Evolutionary conservation across 805 yeast genomes (phyloP).

Genomic region (Kodamaea restingae): DNA sequence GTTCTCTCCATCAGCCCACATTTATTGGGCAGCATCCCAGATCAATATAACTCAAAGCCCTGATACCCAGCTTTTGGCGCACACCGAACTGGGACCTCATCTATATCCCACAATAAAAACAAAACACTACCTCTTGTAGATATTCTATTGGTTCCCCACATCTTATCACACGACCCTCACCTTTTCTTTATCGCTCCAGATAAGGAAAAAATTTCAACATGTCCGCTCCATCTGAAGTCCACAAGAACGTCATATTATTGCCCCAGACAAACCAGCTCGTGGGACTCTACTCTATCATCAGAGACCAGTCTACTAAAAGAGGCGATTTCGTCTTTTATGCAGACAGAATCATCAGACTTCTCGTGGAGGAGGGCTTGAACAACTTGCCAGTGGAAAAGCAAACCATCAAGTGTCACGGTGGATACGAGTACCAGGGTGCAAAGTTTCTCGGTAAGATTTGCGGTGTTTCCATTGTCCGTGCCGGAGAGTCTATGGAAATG

Average conservation of each 20-base stretch:
- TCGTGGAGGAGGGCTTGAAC: conserved; percentile 94
- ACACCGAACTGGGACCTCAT: no score
- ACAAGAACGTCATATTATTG: conserved; percentile 59
- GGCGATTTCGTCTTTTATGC: conserved; percentile 94
- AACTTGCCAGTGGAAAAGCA: conserved; percentile 81
- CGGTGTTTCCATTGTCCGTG: conserved; percentile 97
- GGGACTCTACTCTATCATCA: conserved; percentile 85
- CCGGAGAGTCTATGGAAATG: conserved; percentile 99
- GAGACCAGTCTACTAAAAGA: conserved; percentile 75
- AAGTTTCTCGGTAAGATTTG: conserved; percentile 88
- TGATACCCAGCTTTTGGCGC: no score
- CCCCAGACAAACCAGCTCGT: conserved; percentile 87
- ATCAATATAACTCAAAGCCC: no score
- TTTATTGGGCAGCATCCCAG: no score
- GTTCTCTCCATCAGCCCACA: no score
- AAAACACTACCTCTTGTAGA: no score
- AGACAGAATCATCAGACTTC: conserved; percentile 86
- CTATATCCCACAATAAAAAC: no score
- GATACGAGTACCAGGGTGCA: conserved; percentile 68
- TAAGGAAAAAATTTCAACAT: conserved; percentile 7
- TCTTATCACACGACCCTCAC: no score
- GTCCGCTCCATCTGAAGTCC: conserved; percentile 19
- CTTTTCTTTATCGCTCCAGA: neutral
- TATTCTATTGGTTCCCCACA: no score
- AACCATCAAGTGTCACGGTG: conserved; percentile 72